phyloP scores from a whole-genome alignment of 306 rosid species.

The Vigna reflexopilosa region DNA sequence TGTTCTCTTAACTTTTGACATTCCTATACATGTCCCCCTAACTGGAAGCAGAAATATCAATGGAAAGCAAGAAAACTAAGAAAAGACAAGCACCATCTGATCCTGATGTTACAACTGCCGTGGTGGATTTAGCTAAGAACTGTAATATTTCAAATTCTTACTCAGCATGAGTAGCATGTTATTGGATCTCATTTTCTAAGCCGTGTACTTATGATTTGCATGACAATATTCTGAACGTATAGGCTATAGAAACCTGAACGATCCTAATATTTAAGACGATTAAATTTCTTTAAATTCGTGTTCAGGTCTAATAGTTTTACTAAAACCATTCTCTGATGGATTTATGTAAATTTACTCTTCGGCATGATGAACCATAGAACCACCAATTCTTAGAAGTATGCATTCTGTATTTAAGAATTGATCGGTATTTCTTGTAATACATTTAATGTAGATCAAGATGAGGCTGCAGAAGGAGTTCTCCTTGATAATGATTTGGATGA shows the following conservation, averaged over 20 bases:
- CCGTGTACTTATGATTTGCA: too few species aligned
- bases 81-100: slow-evolving; percentile 36
- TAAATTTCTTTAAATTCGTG: slow-evolving; percentile 26
- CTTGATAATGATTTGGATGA: slow-evolving; percentile 58
- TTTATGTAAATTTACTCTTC: not conserved
- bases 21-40: not conserved
- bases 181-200: slow-evolving; percentile 26
- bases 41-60: slow-evolving; percentile 6
- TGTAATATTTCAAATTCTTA: not conserved
- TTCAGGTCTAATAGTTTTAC: too few species aligned
- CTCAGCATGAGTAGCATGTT: not conserved
- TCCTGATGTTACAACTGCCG: slow-evolving; percentile 5
- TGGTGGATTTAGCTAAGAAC: slow-evolving; percentile 31
- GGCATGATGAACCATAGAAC: not conserved
- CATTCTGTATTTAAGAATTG: slow-evolving; percentile 22
- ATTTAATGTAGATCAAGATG: slow-evolving; percentile 41
- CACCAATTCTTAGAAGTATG: not conserved
- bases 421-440: slow-evolving; percentile 12
- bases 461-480: slow-evolving; percentile 56
- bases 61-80: slow-evolving; percentile 5
- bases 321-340: too few species aligned
- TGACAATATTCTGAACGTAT: too few species aligned
- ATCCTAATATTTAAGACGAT: too few species aligned
- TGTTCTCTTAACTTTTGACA: slow-evolving; percentile 37
- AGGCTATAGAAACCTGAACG: too few species aligned